Evolutionary conservation across 495 filamentous ascomycete species (phyloP).

Genomic region (Aspergillus indologenus): DNA sequence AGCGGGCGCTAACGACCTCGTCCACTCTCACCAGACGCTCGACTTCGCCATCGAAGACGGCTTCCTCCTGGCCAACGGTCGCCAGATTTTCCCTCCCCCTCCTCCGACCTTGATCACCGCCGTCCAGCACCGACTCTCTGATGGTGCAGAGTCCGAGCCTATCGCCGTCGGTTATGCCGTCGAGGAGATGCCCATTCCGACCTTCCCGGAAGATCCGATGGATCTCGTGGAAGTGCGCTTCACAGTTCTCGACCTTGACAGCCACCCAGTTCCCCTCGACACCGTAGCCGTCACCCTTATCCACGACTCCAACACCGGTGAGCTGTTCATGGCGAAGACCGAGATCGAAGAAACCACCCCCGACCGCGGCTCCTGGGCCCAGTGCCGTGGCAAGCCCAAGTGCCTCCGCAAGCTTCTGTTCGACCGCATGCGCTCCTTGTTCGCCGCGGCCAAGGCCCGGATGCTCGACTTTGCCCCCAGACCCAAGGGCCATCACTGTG

Average conservation of each 20-base stretch:
- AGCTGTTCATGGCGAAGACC: constrained; percentile 37
- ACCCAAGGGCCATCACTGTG: constrained; percentile 33
- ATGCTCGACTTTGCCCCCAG: constrained; percentile 32
- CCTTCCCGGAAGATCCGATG: constrained; percentile 27
- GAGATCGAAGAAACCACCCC: constrained; percentile 36
- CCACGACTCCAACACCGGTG: constrained; percentile 29
- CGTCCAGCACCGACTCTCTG: constrained; percentile 32
- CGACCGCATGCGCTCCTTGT: constrained; percentile 36
- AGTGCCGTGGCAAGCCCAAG: constrained; percentile 40
- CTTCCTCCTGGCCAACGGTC: constrained; percentile 45
- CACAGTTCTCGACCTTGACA: constrained; percentile 48
- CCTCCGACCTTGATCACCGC: constrained; percentile 34
- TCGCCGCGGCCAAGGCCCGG: constrained; percentile 40
- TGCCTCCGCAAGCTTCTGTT: constrained; percentile 41
- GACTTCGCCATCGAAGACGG: constrained; percentile 44
- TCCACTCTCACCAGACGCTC: constrained; percentile 28
- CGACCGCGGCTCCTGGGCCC: constrained; percentile 37
- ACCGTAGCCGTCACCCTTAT: constrained; percentile 45
- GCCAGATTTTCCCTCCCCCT: constrained; percentile 48
- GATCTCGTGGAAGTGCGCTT: constrained; percentile 42
- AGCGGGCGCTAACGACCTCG: constrained; percentile 14
- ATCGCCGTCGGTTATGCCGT: constrained; percentile 43
- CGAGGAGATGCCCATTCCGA: constrained; percentile 36
- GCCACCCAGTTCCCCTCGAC: constrained; percentile 48
- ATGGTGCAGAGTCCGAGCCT: constrained; percentile 36